phyloP scores from a whole-genome alignment of 441 rosid genomes.

The Brassica hybrid region DNA sequence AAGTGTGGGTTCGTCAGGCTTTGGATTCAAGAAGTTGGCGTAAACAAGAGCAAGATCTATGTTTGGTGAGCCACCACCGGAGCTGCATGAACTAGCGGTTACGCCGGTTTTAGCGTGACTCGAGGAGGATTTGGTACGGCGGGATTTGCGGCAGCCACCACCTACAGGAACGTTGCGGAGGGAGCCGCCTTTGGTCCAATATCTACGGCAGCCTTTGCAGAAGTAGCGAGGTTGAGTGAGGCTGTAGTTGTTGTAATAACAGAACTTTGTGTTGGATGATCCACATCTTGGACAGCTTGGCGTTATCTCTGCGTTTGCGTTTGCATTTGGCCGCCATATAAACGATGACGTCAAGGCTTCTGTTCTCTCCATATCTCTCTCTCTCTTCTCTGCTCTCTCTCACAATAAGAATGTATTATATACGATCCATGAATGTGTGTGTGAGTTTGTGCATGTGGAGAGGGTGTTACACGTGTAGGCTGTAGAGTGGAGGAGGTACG shows the following conservation, averaged over 20 bases:
- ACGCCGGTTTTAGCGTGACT: too few relatives aligned
- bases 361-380: constrained; percentile 44
- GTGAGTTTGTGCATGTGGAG: constrained; percentile 35
- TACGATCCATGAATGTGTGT: constrained; percentile 44
- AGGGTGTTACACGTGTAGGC: constrained; percentile 37
- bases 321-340: constrained; percentile 46
- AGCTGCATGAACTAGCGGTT: too few relatives aligned
- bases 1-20: constrained; percentile 38
- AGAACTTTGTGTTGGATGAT: constrained; percentile 83
- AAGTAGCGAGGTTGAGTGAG: constrained; percentile 95
- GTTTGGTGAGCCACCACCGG: too few relatives aligned
- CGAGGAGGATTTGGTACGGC: too few relatives aligned
- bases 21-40: constrained; percentile 76
- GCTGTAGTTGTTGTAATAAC: constrained; percentile 94
- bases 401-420: constrained; percentile 30
- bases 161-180: constrained; percentile 92
- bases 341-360: constrained; percentile 39
- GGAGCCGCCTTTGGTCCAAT: constrained; percentile 95
- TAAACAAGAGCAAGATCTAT: too few relatives aligned
- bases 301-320: constrained; percentile 42
- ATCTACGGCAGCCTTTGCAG: constrained; percentile 87
- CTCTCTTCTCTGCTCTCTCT: not conserved
- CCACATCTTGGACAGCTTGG: constrained; percentile 90
- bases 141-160: too few relatives aligned
- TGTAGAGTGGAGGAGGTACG: constrained; percentile 35